Percentiles rank a stretch among this genome's conserved stretches.
These are phyloP conservation scores for Dothistroma septosporum DNA, from an alignment of 2,329 filamentous ascomycete species.

Conservation along the genomic window DNA sequence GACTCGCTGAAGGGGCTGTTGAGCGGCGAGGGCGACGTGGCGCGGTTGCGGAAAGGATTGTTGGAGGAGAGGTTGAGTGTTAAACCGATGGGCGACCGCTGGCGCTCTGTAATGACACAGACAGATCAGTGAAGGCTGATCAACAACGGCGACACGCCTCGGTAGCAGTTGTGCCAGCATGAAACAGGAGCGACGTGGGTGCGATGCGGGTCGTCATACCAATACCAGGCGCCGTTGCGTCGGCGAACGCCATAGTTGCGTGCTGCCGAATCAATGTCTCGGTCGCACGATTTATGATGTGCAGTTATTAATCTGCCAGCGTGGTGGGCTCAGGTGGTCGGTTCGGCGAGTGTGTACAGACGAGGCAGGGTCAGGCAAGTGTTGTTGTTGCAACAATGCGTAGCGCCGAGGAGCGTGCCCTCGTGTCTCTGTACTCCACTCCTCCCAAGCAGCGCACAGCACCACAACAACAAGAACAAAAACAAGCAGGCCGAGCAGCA, in stretches of 20 bases:
- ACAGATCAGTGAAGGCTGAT: constrained; percentile 6
- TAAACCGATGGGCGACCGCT: constrained; percentile 39
- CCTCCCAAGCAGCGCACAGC: background rate
- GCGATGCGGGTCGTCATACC: constrained; percentile 5
- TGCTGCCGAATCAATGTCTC: background rate
- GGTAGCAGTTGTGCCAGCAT: background rate
- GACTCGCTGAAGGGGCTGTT: constrained; percentile 37
- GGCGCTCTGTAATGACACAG: constrained; percentile 35
- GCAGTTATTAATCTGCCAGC: background rate
- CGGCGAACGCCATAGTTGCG: constrained; percentile 8
- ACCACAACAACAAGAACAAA: background rate
- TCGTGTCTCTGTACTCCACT: background rate
- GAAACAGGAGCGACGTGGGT: constrained; percentile 14
- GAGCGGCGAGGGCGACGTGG: constrained; percentile 46
- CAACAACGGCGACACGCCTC: constrained; percentile 3
- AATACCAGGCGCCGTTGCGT: constrained; percentile 10
- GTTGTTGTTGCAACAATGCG: background rate
- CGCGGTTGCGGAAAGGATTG: constrained; percentile 75
- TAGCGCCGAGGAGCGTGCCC: background rate
- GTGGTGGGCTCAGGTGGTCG: too few species aligned
- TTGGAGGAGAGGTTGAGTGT: constrained; percentile 57
- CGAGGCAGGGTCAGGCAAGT: background rate
- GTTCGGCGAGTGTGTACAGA: background rate
- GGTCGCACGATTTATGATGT: background rate
- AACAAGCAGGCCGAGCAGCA: background rate